Conservation (phyloP, 306 rosid species). For the Cyclanthera cordifolia region DNA sequence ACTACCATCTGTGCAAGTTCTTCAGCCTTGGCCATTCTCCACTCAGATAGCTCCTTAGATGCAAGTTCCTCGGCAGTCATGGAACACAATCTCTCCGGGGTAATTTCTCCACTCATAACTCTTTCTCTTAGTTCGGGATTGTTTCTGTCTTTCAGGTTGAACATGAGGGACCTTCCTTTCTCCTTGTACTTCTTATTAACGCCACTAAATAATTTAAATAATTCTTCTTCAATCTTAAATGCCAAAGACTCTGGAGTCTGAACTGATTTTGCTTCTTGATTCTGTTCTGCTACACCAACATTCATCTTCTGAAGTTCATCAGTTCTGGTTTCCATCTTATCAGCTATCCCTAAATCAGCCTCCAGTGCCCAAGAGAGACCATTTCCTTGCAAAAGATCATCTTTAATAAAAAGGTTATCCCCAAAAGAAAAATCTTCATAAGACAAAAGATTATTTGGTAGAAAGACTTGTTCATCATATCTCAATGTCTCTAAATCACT, state of each 20-base stretch:
- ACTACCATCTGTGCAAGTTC: slow-evolving; percentile 94
- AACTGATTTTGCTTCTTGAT: slow-evolving; percentile 19
- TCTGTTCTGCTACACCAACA: slow-evolving; percentile 25
- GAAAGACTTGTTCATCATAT: slow-evolving; percentile 44
- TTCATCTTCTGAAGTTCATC: slow-evolving; percentile 29
- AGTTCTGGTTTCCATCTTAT: slow-evolving; percentile 28
- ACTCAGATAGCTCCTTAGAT: slow-evolving; percentile 91
- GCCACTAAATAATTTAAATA: slow-evolving; percentile 87
- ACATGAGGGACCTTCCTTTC: slow-evolving; percentile 93
- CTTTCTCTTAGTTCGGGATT: slow-evolving; percentile 90
- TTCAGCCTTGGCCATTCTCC: slow-evolving; percentile 99
- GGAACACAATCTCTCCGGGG: slow-evolving; percentile 68
- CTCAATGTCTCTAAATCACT: slow-evolving; percentile 20
- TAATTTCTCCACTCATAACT: slow-evolving; percentile 76
- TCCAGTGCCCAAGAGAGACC: slow-evolving; percentile 94
- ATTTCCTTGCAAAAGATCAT: slow-evolving; percentile 87
- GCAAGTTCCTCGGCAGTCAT: slow-evolving; percentile 99
- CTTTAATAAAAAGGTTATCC: slow-evolving; percentile 66
- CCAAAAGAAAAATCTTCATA: slow-evolving; percentile 64
- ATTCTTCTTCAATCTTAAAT: slow-evolving; percentile 58
- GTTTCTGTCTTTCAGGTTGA: slow-evolving; percentile 87
- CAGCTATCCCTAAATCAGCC: slow-evolving; percentile 39
- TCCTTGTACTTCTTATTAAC: slow-evolving; percentile 98
- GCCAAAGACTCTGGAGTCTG: slow-evolving; percentile 55
- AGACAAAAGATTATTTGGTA: slow-evolving; percentile 41